phyloP scores from a whole-genome alignment of 2,329 filamentous ascomycete genomes.

The Phaeosphaeria sp. region DNA sequence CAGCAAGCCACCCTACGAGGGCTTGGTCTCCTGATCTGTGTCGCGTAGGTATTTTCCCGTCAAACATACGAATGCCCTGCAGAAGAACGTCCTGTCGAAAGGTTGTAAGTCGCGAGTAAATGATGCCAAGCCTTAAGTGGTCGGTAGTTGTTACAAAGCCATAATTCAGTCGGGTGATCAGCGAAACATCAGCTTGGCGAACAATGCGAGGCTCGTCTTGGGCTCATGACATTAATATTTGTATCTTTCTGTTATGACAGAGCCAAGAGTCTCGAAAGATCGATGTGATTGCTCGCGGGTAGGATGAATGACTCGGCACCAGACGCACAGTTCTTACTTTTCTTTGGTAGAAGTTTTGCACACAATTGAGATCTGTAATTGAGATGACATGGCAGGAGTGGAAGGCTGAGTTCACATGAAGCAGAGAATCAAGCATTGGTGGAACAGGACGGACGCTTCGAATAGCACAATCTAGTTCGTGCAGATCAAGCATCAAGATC shows the following conservation, averaged over 20 bases:
- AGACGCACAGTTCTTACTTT: too few species aligned
- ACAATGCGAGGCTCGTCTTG: background rate
- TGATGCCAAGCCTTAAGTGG: background rate
- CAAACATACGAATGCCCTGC: background rate
- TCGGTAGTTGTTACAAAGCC: background rate
- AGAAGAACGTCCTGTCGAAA: background rate
- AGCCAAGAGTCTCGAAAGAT: background rate
- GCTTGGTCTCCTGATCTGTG: background rate
- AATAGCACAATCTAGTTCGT: background rate
- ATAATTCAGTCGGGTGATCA: background rate
- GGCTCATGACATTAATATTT: background rate
- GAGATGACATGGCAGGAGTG: background rate
- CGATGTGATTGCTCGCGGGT: too few species aligned
- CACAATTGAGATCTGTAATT: background rate
- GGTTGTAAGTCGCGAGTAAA: constrained; percentile 1
- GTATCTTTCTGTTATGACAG: background rate
- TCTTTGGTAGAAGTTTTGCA: background rate
- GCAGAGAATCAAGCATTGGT: background rate
- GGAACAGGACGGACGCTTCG: background rate
- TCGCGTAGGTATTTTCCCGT: background rate
- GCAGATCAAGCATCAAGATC: background rate
- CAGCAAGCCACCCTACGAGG: background rate
- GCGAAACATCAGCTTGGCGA: background rate
- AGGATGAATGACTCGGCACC: too few species aligned
- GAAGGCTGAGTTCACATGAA: background rate